phyloP scores from a whole-genome alignment of 2,329 filamentous ascomycete genomes.

The Aschersonia sp. region DNA sequence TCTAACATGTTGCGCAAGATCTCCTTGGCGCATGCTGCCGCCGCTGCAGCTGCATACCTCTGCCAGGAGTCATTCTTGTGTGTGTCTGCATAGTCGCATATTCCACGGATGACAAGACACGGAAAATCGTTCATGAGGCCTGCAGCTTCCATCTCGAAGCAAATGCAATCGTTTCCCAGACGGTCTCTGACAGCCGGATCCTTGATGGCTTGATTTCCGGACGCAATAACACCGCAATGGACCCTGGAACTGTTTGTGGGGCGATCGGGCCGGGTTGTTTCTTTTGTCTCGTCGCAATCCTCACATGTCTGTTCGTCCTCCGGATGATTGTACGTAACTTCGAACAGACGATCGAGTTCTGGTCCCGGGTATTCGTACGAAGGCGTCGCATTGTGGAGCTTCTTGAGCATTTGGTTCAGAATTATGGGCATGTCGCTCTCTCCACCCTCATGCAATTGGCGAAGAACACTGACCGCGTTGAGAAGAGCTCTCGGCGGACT shows the following conservation, averaged over 20 bases:
- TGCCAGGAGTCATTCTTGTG: neutral
- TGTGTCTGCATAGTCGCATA: neutral
- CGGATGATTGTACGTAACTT: neutral
- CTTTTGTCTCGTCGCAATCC: neutral
- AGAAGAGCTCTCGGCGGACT: neutral
- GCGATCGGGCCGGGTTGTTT: neutral
- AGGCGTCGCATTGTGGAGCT: neutral
- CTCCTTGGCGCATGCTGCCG: neutral
- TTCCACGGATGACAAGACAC: neutral
- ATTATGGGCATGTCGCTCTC: neutral
- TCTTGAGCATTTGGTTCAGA: neutral
- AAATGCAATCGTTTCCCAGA: neutral
- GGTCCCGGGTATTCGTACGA: neutral
- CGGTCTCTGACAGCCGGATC: neutral
- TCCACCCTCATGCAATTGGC: neutral
- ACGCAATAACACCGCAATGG: neutral
- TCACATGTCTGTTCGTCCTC: neutral
- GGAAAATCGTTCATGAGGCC: neutral
- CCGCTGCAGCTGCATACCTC: neutral
- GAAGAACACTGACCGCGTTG: neutral
- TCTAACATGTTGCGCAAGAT: too few relatives aligned
- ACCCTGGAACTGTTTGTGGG: neutral
- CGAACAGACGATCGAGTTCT: neutral
- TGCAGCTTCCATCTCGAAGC: neutral
- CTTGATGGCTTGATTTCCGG: neutral